These are phyloP conservation scores for Paralagenidium karlingii DNA, from an alignment of 352 stramenopile species.

Conservation along the genomic window DNA sequence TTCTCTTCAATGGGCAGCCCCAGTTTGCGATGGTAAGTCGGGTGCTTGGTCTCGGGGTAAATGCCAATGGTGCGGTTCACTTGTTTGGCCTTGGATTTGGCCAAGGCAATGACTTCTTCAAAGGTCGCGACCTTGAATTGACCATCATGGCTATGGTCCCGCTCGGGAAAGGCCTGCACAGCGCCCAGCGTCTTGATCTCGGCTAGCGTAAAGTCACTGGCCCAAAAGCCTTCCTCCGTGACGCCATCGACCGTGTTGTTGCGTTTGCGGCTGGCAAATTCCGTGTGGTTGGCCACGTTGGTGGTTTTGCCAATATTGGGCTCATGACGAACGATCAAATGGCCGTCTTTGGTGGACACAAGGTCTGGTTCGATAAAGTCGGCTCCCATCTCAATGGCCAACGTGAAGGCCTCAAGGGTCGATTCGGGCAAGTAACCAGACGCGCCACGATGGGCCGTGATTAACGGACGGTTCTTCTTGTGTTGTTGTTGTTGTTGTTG, in stretches of 20 bases:
- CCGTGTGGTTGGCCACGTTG: conserved; percentile 59
- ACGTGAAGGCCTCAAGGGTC: conserved; percentile 78
- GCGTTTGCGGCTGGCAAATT: conserved; percentile 54
- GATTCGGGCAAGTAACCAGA: conserved; percentile 86
- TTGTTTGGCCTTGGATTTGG: conserved; percentile 45
- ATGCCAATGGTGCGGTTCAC: conserved; percentile 59
- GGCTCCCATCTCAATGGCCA: conserved; percentile 82
- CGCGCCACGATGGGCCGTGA: conserved; percentile 77
- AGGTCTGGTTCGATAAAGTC: conserved; percentile 90
- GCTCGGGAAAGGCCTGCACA: conserved; percentile 62
- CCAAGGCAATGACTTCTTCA: conserved; percentile 76
- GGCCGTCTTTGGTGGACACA: conserved; percentile 70
- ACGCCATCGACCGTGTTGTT: conserved; percentile 46
- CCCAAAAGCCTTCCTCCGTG: conserved; percentile 63
- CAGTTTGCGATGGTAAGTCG: conserved; percentile 53
- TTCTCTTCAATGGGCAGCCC: conserved; percentile 66
- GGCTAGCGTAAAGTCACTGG: conserved; percentile 84
- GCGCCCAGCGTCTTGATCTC: conserved; percentile 83
- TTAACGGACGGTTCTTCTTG: conserved; percentile 40
- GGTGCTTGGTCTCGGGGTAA: conserved; percentile 84
- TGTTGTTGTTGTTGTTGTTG: no score
- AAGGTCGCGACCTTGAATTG: conserved; percentile 84
- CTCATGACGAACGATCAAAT: conserved; percentile 79
- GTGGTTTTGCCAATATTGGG: conserved; percentile 85
- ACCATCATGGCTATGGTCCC: conserved; percentile 70